phyloP scores from a whole-genome alignment of 1,139 yeast species.

The Blastobotrys apis region DNA sequence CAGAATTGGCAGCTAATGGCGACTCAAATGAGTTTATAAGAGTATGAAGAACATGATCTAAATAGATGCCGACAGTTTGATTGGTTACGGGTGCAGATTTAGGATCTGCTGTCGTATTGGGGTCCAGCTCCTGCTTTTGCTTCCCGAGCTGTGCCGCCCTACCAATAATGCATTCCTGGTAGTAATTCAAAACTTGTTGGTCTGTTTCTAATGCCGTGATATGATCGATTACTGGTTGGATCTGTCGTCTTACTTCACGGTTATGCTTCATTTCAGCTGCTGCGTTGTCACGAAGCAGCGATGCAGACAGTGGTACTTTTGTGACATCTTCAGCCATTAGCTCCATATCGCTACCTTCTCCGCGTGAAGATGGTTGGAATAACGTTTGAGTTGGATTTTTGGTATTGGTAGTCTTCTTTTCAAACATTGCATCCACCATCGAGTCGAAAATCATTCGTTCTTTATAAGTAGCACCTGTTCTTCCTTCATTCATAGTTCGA shows the following conservation, averaged over 20 bases:
- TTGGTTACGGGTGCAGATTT: constrained; percentile 19
- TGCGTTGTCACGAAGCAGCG: background rate
- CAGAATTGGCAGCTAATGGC: constrained; percentile 38
- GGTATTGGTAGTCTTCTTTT: constrained; percentile 12
- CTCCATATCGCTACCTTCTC: background rate
- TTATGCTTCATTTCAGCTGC: background rate
- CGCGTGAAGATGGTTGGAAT: background rate
- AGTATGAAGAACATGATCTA: constrained; percentile 27
- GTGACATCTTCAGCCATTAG: background rate
- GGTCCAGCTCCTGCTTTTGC: background rate
- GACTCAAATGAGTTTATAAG: constrained; percentile 33
- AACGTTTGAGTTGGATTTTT: background rate
- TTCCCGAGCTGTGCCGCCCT: constrained; percentile 3
- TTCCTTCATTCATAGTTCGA: constrained; percentile 3
- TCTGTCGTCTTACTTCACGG: background rate
- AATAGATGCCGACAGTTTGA: constrained; percentile 20
- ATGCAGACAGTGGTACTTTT: constrained; percentile 1
- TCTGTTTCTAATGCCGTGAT: constrained; percentile 29
- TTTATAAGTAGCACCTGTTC: background rate
- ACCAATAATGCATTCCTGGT: constrained; percentile 20
- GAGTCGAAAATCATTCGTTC: constrained; percentile 27
- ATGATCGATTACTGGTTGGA: constrained; percentile 25
- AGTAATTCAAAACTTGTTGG: constrained; percentile 28
- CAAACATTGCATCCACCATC: constrained; percentile 26
- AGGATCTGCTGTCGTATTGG: constrained; percentile 10